Conservation (phyloP, 75 land plant genomes). For the Chamaecyparis obtusa region DNA sequence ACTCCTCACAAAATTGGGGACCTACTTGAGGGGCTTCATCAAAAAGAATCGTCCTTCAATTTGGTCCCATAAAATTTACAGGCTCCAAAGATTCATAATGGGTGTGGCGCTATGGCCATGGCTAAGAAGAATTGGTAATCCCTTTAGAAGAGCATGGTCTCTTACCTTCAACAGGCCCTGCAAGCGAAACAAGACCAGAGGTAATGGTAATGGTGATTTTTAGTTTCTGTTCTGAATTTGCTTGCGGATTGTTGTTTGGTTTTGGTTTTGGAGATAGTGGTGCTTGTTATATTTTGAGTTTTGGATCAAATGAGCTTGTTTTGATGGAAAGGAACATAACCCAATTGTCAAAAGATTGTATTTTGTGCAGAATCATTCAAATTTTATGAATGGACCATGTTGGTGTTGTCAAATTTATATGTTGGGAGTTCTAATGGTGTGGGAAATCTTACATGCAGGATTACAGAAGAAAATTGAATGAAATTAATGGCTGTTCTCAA, state of each 20-base stretch:
- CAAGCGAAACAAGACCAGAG: not conserved
- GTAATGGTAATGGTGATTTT: not conserved
- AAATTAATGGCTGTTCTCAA: no score
- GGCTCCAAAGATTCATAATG: not conserved
- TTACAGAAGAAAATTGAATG: no score
- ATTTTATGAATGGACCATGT: no score
- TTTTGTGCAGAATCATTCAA: no score
- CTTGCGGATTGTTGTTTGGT: not conserved
- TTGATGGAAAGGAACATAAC: no score
- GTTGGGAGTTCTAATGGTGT: no score
- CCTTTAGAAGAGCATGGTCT: conserved; percentile 5
- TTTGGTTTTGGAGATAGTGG: not conserved
- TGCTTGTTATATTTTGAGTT: not conserved
- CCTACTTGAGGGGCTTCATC: no score
- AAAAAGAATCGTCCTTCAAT: no score
- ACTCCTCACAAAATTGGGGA: not conserved
- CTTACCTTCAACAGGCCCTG: not conserved
- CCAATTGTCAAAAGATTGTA: no score
- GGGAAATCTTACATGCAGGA: no score
- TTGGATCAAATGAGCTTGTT: not conserved
- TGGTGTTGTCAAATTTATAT: no score
- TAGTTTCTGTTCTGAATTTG: not conserved
- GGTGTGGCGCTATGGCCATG: not conserved
- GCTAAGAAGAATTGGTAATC: not conserved
- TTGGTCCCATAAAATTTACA: no score